Base-by-base conservation (phyloP, 2,329 filamentous ascomycete species). In the Paecilomyces formosus region DNA sequence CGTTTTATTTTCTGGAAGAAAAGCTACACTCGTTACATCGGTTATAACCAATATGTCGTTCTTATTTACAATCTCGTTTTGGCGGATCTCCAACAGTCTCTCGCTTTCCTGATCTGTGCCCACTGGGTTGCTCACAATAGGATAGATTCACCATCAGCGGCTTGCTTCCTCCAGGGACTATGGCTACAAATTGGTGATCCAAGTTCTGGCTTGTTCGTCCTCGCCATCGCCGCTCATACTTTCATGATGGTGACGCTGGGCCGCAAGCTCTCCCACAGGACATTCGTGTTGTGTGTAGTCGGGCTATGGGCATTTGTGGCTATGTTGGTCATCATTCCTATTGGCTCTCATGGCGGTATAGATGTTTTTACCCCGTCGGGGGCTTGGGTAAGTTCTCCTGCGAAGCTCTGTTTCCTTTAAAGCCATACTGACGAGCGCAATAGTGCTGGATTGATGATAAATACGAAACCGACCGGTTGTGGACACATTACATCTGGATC, bases 141-240 rank as follows among this genome's bases (percentile, higher is more conserved):
- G 54, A 81, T 83, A 51, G 55, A 74, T 24, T 74, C 75, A 1
- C 74, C 74, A 0, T 77, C 77, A 0, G 68, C 68, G 4, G 73
- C 74, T 2, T 83, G 81, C 64, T 79, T 79, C 58, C 67, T 79
- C 1, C 81, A 83, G 61, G 81, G 75, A 2, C 76, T 80, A 67
- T 78, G 81, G 62, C 67, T 83, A 3, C 79, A 82, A 57, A 73
- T 82, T 53, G 81, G 81, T 26, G 80, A 83, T 61, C 75, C 82
- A 5, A 72, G 77, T 4, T 79, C 78, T 63, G 79, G 80, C n/a
- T 72, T 82, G 56, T 81, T 83, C 63, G 77, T 82, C 55, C 69
- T 83, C 4, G 77, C 79, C 9, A 83, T 83, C 64, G 80, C 80
- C 11, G 66, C 82, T n/a, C 80, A 83, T 61, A 83, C 81, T 0